phyloP scores from a whole-genome alignment of 1,139 yeast species.

The Debaryomyces sp. region DNA sequence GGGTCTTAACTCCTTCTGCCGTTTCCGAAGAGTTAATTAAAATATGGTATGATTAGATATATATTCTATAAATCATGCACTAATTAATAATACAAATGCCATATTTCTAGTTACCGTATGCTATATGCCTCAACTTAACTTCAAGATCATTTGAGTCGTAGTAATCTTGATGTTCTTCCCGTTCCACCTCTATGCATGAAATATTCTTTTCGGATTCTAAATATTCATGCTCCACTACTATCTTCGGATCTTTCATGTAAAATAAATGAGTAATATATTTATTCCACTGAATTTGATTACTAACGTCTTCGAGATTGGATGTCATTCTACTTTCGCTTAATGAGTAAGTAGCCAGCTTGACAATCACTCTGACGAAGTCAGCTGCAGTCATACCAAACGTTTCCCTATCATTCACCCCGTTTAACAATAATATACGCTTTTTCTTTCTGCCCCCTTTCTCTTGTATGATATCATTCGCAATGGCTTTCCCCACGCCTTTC shows the following conservation, averaged over 20 bases:
- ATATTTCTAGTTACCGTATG: neutral
- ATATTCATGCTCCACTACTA: conserved; percentile 45
- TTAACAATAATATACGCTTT: conserved; percentile 60
- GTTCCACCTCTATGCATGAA: conserved; percentile 47
- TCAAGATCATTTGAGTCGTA: conserved; percentile 45
- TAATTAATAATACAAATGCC: neutral
- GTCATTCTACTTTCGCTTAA: conserved; percentile 19
- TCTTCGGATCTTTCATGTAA: conserved; percentile 49
- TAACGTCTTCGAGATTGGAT: conserved; percentile 11
- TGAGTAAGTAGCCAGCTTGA: conserved; percentile 50
- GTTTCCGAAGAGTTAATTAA: conserved; percentile 97
- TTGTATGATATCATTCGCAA: conserved; percentile 33
- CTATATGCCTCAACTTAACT: conserved; percentile 22
- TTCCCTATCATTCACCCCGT: conserved; percentile 78
- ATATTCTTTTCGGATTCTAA: conserved; percentile 45
- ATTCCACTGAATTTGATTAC: conserved; percentile 29
- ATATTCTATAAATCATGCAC: conserved; percentile 2
- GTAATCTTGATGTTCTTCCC: conserved; percentile 25
- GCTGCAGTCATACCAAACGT: conserved; percentile 66
- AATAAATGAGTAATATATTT: conserved; percentile 60
- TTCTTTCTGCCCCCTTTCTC: conserved; percentile 22
- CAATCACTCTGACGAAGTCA: conserved; percentile 58
- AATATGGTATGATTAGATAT: conserved; percentile 85
- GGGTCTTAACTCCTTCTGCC: conserved; percentile 95
- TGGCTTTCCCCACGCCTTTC: conserved; percentile 70